Evolutionary conservation across 2,329 filamentous ascomycete species (phyloP), one percentile per base, ranked within the genome.

Genomic region (Neodidymelliopsis sp.): DNA sequence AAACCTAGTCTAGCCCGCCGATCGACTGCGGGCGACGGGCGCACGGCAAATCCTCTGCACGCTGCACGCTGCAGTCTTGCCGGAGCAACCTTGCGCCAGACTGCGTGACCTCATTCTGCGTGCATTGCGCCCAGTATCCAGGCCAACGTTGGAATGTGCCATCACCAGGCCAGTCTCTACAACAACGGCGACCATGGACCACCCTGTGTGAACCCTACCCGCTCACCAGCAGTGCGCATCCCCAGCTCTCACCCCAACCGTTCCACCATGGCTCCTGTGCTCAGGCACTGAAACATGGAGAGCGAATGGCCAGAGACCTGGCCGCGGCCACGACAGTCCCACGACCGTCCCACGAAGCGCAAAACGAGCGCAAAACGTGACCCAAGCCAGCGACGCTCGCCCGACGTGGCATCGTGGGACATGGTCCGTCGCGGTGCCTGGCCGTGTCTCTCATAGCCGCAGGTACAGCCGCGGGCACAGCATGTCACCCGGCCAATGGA

Each of bases 261-360:
- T 62, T 60, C 44, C 57, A 60, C 53, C 49, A 42, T 56, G 27
- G 40, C 38, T 44, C 51, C 36, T 42, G 53, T 56, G 52, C 53
- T 56, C 51, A 42, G 60, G 41, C 57, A 23, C 38, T 60, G 57
- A 61, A 68, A 59, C 61, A 49, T 25, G 53, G 45, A 10, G 33
- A 45, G 51, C 61, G 48, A 60, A 60, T 63, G 23, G 39, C 47
- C 39, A 44, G 23, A 50, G 47, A 50, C 40, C 44, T 25, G 47
- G 47, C 34, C 12, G 29, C 42, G 29, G 35, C 40, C 31, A 44
- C 40, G 18, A 24, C 24, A 19, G 41, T 30, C 35, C 36, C 24
- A 20, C 27, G 22, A 45, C 28, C 47, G 47, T 50, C 40, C 35
- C 29, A 45, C 40, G n/a, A n/a, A n/a, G 49, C 44, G 40, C 45